A percentile compares a stretch with the other conserved stretches of the same genome.
phyloP scores from a whole-genome alignment of 1,284 basidiomycete species.

The Megacollybia platyphylla region DNA sequence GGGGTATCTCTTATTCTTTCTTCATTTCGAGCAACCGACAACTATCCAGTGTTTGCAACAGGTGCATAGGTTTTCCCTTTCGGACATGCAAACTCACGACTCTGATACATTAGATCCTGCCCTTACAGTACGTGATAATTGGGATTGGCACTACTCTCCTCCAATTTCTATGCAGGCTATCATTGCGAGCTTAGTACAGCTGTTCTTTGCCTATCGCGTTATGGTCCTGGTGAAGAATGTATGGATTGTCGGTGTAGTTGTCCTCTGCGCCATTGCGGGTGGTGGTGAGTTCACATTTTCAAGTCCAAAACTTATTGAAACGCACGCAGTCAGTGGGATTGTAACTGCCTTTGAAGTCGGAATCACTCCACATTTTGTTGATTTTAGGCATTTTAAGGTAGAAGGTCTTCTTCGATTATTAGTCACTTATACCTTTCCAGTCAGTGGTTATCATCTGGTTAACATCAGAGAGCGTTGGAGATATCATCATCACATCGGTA shows the following conservation, averaged over 20 bases:
- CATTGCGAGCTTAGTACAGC: slow-evolving; percentile 20
- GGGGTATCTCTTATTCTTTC: slow-evolving; percentile 13
- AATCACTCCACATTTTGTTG: slow-evolving; percentile 15
- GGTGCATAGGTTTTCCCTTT: slow-evolving; percentile 12
- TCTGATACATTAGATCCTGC: slow-evolving; percentile 15
- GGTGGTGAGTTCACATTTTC: slow-evolving; percentile 7
- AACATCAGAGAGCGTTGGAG: slow-evolving; percentile 16
- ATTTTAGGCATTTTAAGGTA: slow-evolving; percentile 18
- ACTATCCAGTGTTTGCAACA: slow-evolving; percentile 17
- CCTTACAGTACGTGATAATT: slow-evolving; percentile 13
- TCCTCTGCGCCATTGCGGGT: slow-evolving; percentile 13
- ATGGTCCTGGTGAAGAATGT: slow-evolving; percentile 17
- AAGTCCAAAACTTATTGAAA: background rate
- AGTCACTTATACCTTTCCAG: background rate
- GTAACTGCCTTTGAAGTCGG: slow-evolving; percentile 14
- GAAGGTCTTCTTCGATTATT: slow-evolving; percentile 1
- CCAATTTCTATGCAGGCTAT: slow-evolving; percentile 14
- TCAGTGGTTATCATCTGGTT: slow-evolving; percentile 16
- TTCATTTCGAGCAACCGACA: background rate
- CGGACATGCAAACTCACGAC: background rate
- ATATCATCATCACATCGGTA: slow-evolving; percentile 21
- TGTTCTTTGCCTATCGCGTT: slow-evolving; percentile 25
- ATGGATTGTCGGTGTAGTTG: slow-evolving; percentile 13
- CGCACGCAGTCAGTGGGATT: slow-evolving; percentile 15
- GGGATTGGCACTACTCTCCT: background rate